A percentile compares a stretch with the other conserved stretches of the same genome.
These are phyloP conservation scores for Boeremia lycopersici DNA, from an alignment of 2,329 filamentous ascomycete genomes.

Conservation along the genomic window DNA sequence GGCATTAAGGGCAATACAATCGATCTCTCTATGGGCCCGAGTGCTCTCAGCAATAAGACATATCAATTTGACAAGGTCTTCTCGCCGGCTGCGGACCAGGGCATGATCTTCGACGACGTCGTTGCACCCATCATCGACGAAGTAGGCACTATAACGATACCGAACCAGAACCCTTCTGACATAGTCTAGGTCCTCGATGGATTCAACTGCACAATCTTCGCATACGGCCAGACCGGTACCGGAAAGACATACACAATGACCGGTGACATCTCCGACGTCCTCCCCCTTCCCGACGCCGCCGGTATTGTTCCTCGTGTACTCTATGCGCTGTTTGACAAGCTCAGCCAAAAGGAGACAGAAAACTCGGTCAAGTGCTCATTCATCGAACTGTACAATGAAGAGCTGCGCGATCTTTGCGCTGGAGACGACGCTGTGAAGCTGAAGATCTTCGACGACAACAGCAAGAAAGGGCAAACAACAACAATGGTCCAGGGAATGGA, in stretches of 20 bases:
- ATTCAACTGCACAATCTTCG: constrained; percentile 98
- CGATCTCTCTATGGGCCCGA: constrained; percentile 89
- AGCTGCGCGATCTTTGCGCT: constrained; percentile 86
- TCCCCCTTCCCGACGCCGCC: constrained; percentile 86
- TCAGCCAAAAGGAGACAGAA: constrained; percentile 77
- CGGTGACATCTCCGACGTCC: constrained; percentile 91
- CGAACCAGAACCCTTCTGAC: constrained; percentile 10
- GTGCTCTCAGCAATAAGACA: constrained; percentile 90
- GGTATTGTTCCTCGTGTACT: constrained; percentile 94
- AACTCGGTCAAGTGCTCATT: constrained; percentile 97
- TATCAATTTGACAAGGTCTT: constrained; percentile 98
- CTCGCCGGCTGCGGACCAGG: constrained; percentile 90
- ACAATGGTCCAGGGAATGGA: constrained; percentile 98
- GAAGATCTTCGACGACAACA: constrained; percentile 91
- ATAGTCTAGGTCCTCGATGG: constrained; percentile 78
- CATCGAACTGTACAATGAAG: constrained; percentile 98
- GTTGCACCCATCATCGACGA: constrained; percentile 92
- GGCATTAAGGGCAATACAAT: constrained; percentile 85
- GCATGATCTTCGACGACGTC: constrained; percentile 93
- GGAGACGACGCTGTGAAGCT: constrained; percentile 82
- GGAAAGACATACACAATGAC: constrained; percentile 99
- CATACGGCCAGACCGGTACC: constrained; percentile 96
- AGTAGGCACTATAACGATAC: constrained; percentile 54
- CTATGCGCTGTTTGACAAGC: constrained; percentile 82
- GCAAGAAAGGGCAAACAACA: constrained; percentile 79